These are phyloP conservation scores for Russula lepida DNA, from an alignment of 768 basidiomycete genomes.

Conservation along the genomic window DNA sequence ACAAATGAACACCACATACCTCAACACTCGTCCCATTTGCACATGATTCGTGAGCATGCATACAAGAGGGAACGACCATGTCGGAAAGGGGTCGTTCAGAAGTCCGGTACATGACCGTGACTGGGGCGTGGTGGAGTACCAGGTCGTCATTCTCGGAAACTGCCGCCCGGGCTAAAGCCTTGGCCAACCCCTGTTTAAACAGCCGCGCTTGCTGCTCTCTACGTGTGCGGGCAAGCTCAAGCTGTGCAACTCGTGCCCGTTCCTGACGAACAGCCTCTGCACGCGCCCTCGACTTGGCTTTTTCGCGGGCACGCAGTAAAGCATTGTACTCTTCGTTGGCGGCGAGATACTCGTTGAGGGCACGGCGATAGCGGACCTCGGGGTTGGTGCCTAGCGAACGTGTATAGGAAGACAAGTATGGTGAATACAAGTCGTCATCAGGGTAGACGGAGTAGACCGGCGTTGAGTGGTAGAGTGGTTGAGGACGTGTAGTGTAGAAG, in stretches of 20 bases:
- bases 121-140: neutral
- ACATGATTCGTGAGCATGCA: neutral
- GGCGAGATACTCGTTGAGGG: conserved; percentile 3
- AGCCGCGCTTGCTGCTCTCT: neutral
- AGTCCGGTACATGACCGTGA: neutral
- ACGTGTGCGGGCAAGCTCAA: neutral
- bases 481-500: neutral
- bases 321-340: conserved; percentile 14
- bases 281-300: neutral
- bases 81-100: neutral
- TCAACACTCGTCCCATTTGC: neutral
- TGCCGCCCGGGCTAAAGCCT: neutral
- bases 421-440: neutral
- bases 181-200: neutral
- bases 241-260: neutral
- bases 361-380: conserved; percentile 14
- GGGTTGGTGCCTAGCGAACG: neutral
- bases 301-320: neutral
- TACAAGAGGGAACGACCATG: too few relatives aligned
- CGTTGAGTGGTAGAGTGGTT: neutral
- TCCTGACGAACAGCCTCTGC: conserved; percentile 1
- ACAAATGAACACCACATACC: neutral
- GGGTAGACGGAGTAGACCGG: neutral
- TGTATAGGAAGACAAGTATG: neutral
- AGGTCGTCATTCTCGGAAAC: neutral